Conservation (phyloP, 2,329 filamentous ascomycete species). For the Allantophomopsis cytisporea region DNA sequence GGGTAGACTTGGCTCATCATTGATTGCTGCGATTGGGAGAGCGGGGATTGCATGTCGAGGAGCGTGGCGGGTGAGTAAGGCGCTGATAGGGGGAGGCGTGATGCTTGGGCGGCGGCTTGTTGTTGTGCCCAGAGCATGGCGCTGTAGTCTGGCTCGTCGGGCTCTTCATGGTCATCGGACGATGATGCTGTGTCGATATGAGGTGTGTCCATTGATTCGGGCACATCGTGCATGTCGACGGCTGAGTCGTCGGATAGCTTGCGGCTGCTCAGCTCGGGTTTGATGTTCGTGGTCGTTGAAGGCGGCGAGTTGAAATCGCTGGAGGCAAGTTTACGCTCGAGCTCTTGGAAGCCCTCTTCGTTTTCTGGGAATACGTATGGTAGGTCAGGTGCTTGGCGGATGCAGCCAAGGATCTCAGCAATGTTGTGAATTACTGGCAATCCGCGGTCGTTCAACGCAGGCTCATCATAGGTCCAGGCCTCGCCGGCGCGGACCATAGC, state of each 20-base stretch:
- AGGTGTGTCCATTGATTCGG: neutral
- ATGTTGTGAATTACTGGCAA: conserved; percentile 54
- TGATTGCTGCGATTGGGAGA: neutral
- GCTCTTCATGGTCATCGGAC: conserved; percentile 13
- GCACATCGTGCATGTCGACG: neutral
- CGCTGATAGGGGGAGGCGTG: no score
- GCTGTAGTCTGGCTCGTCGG: conserved; percentile 10
- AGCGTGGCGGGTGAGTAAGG: conserved; percentile 4
- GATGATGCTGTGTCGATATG: conserved; percentile 3
- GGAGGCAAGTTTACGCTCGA: conserved; percentile 37
- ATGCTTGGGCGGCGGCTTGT: conserved; percentile 4
- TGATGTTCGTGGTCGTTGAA: no score
- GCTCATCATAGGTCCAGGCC: conserved; percentile 47
- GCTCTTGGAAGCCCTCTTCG: conserved; percentile 39
- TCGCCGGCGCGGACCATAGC: conserved; percentile 45
- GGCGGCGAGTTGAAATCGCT: conserved; percentile 1
- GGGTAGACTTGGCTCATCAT: neutral
- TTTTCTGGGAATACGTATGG: conserved; percentile 48
- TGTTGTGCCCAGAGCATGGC: conserved; percentile 9
- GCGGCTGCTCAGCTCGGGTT: neutral
- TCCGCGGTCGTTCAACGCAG: conserved; percentile 47
- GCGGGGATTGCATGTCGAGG: neutral
- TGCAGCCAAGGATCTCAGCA: conserved; percentile 48
- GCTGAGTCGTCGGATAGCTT: neutral
- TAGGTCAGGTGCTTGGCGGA: conserved; percentile 45